Conservation (phyloP, 257 asterid genomes). For the Ilex aquifolium region DNA sequence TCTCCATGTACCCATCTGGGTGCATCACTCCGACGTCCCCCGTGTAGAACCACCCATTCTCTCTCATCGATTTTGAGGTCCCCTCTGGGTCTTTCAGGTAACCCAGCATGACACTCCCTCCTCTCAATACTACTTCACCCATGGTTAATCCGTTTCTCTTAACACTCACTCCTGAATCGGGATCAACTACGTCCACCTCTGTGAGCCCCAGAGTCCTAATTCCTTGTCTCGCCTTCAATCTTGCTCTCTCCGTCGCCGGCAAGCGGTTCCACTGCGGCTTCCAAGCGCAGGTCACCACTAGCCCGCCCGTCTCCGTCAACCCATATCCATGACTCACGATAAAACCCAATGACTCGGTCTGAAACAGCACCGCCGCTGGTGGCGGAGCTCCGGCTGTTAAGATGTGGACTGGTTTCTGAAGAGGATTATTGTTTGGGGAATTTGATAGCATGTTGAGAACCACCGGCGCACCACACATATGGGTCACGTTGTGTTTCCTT, state of each 20-base stretch:
- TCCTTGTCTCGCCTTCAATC: conserved; percentile 68
- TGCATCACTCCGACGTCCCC: conserved; percentile 87
- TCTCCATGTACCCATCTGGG: conserved; percentile 66
- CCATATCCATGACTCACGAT: conserved; percentile 69
- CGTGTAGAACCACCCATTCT: conserved; percentile 68
- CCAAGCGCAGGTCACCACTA: conserved; percentile 56
- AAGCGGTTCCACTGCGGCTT: conserved; percentile 51
- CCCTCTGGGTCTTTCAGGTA: conserved; percentile 56
- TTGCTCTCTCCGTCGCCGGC: conserved; percentile 57
- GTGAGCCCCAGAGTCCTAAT: conserved; percentile 54
- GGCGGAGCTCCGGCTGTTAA: conserved; percentile 84
- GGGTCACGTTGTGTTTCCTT: conserved; percentile 44
- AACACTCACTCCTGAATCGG: conserved; percentile 43
- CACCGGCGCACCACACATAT: conserved; percentile 91
- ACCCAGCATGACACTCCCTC: conserved; percentile 56
- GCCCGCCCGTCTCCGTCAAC: conserved; percentile 74
- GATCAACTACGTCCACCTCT: conserved; percentile 42
- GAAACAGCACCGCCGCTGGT: conserved; percentile 49
- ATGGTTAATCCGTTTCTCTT: conserved; percentile 39
- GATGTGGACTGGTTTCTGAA: conserved; percentile 36
- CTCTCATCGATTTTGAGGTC: conserved; percentile 42
- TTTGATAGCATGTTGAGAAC: conserved; percentile 59
- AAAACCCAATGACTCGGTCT: conserved; percentile 62
- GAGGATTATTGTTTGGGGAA: conserved; percentile 19
- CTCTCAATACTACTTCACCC: conserved; percentile 60